These are phyloP conservation scores for Curvularia eragrostidis DNA, from an alignment of 2,329 filamentous ascomycete species.

Conservation along the genomic window DNA sequence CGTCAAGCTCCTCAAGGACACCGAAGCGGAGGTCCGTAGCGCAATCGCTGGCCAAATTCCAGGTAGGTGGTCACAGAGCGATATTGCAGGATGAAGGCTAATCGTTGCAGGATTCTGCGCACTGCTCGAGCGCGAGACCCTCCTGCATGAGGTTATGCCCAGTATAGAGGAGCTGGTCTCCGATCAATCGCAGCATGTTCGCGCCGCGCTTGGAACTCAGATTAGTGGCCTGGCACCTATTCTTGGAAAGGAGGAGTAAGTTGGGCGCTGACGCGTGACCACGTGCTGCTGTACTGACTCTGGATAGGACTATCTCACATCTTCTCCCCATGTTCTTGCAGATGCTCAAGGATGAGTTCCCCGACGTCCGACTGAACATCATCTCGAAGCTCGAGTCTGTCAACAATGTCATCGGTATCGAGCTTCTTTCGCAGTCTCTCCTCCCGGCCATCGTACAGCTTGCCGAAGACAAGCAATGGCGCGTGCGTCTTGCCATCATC, in stretches of 20 bases:
- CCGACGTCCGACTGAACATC: conserved; percentile 96
- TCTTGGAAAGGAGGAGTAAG: conserved; percentile 95
- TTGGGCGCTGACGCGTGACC: conserved; percentile 32
- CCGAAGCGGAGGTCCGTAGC: conserved; percentile 95
- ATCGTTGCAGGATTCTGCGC: conserved; percentile 78
- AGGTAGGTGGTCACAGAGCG: conserved; percentile 53
- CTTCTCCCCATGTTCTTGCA: conserved; percentile 98
- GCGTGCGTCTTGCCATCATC: conserved; percentile 96
- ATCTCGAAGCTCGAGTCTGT: conserved; percentile 99
- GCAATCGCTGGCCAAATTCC: conserved; percentile 98
- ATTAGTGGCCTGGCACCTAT: conserved; percentile 97
- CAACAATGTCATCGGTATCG: conserved; percentile 98
- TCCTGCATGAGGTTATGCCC: conserved; percentile 95
- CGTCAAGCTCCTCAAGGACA: conserved; percentile 96
- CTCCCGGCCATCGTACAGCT: conserved; percentile 96
- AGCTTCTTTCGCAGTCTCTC: conserved; percentile 92
- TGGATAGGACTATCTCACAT: conserved; percentile 84
- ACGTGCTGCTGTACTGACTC: conserved; percentile 32
- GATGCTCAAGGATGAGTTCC: conserved; percentile 99
- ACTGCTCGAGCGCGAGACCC: conserved; percentile 82
- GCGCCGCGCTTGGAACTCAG: conserved; percentile 92
- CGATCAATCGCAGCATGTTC: conserved; percentile 95
- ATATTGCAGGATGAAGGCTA: conserved; percentile 29
- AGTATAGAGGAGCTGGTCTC: conserved; percentile 95
- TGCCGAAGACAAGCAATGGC: conserved; percentile 99